A percentile compares a stretch with the other conserved stretches of the same genome.
These are phyloP conservation scores for Ormosia emarginata DNA, from an alignment of 306 rosid genomes.

Conservation along the genomic window DNA sequence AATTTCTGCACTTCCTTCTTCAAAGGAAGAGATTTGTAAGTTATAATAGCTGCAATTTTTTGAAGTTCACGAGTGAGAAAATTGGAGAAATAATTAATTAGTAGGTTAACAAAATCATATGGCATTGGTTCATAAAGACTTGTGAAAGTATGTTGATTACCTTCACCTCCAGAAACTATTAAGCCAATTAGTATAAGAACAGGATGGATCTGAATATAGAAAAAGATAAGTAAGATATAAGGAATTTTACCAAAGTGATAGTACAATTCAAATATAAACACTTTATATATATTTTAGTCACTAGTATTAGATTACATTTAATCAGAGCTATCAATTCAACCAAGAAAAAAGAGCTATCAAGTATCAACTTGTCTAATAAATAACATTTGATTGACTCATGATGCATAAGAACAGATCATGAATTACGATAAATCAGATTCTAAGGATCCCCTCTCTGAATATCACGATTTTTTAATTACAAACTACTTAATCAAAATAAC, in stretches of 20 bases:
- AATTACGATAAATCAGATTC: background rate
- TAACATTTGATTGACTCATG: background rate
- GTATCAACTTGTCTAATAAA: slow-evolving; percentile 11
- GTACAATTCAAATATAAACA: background rate
- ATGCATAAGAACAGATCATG: background rate
- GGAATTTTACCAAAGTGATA: background rate
- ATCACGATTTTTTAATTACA: background rate
- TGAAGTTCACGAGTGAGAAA: background rate
- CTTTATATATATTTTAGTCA: background rate
- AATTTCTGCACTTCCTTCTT: slow-evolving; percentile 76
- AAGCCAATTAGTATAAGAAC: slow-evolving; percentile 69
- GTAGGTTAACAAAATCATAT: background rate
- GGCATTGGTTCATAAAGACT: slow-evolving; percentile 1
- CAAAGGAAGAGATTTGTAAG: slow-evolving; percentile 66
- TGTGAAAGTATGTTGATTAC: slow-evolving; percentile 35
- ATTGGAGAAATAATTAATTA: background rate
- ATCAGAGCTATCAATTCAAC: background rate
- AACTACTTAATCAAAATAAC: background rate
- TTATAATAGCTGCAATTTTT: slow-evolving; percentile 72
- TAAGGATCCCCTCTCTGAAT: background rate
- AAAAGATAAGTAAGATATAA: background rate
- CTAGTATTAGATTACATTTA: background rate
- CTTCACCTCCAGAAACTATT: slow-evolving; percentile 81
- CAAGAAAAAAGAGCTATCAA: background rate
- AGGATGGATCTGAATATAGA: slow-evolving; percentile 67